Base-by-base conservation (phyloP, 441 rosid species). In the Bruguiera hainesii region DNA sequence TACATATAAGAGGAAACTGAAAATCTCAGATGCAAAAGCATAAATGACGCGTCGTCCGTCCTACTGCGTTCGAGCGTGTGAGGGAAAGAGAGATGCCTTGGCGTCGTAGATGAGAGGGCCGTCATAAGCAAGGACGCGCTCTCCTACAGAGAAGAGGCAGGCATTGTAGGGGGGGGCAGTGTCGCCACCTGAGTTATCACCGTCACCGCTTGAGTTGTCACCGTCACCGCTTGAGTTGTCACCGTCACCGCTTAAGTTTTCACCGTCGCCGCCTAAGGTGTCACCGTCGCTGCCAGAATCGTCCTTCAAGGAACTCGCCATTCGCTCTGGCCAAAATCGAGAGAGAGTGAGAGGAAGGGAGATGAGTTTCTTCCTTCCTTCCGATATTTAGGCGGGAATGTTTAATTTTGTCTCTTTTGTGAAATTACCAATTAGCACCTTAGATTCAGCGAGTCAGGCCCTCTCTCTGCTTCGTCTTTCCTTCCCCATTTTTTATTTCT, bases 61-160 rank as follows among this genome's bases (percentile, higher is more conserved):
- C 26, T 26, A 37, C 3, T 37, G 46, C 46, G 46, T 10, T 11
- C 15, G 13, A 10, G 46, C 46, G 46, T 37, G n/a, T 16, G 61
- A 73, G 71, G 74, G 57, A 37, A 26, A 11, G 69, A 68, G 52
- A 23, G 71, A 63, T 84, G 83, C 99, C 98, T 95, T 92, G 76
- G 99, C 98, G 72, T 90, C 93, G 77, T 95, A 95, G 82, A 95
- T 85, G 82, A 95, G 91, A 79, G 96, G 98, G 49, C 98, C 99
- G 78, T 95, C 98, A 78, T 85, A 95, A 51, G 99, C 98, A 60
- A 95, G 94, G 64, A 90, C 97, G 68, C 93, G 91, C 77, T 95
- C 98, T 39, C 97, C 97, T 42, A 89, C 98, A 50, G 91, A 60
- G 83, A 89, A 95, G 73, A 86, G 64, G 35, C 77, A 67, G 69